Conservation (phyloP, 2,329 filamentous ascomycete species). For the Aspergillus candidus region DNA sequence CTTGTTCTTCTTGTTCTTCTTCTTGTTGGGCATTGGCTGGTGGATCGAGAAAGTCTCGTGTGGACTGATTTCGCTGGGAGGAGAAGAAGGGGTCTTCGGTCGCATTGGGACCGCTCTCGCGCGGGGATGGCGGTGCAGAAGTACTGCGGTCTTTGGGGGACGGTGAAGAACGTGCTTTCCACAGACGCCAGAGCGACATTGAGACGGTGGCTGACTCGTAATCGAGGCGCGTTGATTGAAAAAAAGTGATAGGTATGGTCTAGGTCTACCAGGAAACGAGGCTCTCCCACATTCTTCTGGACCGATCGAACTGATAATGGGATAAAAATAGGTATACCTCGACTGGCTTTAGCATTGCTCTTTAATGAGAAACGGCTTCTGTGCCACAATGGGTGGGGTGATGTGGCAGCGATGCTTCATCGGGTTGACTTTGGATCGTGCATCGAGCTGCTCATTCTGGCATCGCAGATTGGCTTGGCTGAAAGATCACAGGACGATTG, state of each 20-base stretch:
- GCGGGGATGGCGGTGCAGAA: background rate
- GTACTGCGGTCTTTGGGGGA: background rate
- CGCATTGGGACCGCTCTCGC: background rate
- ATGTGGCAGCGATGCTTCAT: too few species aligned
- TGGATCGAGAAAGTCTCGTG: background rate
- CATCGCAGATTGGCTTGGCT: background rate
- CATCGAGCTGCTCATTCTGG: background rate
- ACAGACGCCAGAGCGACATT: conserved; percentile 4
- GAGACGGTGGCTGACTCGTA: too few species aligned
- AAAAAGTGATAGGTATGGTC: background rate
- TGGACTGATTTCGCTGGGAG: background rate
- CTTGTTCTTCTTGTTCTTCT: too few species aligned
- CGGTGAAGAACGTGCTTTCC: conserved; percentile 2
- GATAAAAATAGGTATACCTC: too few species aligned
- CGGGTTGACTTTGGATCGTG: too few species aligned
- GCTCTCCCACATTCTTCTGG: too few species aligned
- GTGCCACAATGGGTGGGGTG: too few species aligned
- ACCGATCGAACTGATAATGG: too few species aligned
- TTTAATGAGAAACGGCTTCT: too few species aligned
- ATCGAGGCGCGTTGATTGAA: background rate
- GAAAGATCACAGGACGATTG: background rate
- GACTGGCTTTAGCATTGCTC: too few species aligned
- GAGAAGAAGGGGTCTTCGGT: background rate
- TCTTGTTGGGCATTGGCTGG: too few species aligned
- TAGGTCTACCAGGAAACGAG: background rate